Evolutionary conservation across 1,284 basidiomycete genomes (phyloP), one percentile per base, ranked within the genome.

Genomic region (Cryptococcus sp.): DNA sequence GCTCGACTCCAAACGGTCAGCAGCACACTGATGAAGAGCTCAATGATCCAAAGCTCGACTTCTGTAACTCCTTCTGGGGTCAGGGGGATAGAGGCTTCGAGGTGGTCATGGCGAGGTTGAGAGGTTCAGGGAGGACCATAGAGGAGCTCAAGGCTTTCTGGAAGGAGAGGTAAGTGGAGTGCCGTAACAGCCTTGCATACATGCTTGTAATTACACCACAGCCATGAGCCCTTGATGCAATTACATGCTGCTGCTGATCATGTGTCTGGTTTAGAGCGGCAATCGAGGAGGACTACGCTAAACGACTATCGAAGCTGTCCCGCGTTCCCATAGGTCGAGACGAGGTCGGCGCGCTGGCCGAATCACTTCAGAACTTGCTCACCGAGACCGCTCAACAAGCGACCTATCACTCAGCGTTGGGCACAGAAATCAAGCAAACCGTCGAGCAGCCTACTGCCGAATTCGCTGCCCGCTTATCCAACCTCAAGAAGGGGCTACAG

Each of bases 61-160:
- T 94, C 80, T 98, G 94, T 79, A 99, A 99, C 78, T 86, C 93
- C 1, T 99, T 98, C 80, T 98, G 95, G 95, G 91, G 91, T 6
- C 71, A 84, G 27, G 85, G 83, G 45, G 93, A 96, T 80, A 87
- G 84, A 27, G 94, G 94, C 22, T 93, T 91, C 64, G 92, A 96
- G 69, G 90, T 93, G 49, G 81, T 99, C 48, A 89, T 93, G 77
- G 87, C 88, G 10, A 84, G 93, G 59, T 89, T 96, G 85, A 86
- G 91, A 45, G 89, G 88, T 3, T 90, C 90, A 4, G 80, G 84
- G n/a, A 84, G 90, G 69, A 93, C 93, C 1, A 85, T 92, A 75
- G 94, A 98, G 47, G 95, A 98, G 69, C 75, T 98, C 51, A 84
- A 84, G 65, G 84, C 80, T 44, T 92, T 89, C 72, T 93, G 91